These are phyloP conservation scores for Plasmodium gonderi DNA, from an alignment of 169 alveolate species.

Conservation along the genomic window DNA sequence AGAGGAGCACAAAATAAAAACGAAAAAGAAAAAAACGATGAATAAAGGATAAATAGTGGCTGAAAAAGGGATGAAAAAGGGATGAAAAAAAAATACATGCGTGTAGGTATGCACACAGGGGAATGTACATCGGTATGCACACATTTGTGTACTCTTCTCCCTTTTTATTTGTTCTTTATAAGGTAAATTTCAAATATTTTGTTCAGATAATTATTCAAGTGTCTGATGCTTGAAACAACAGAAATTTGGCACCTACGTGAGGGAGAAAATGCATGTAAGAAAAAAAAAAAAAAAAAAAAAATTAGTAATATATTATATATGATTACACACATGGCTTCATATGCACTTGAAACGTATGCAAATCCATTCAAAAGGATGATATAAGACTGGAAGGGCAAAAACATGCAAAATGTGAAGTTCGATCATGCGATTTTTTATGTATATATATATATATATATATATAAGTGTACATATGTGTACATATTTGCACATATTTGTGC, in stretches of 20 bases:
- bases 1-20: background rate
- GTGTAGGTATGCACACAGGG: background rate
- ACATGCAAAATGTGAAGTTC: too few relatives aligned
- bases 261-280: background rate
- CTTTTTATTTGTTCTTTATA: slow-evolving; percentile 18
- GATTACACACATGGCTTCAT: background rate
- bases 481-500: too few relatives aligned
- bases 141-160: background rate
- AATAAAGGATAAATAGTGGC: too few relatives aligned
- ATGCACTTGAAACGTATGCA: background rate
- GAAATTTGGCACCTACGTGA: slow-evolving; percentile 60
- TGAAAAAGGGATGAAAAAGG: too few relatives aligned
- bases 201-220: slow-evolving; percentile 59
- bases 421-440: too few relatives aligned
- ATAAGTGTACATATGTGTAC: too few relatives aligned
- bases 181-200: slow-evolving; percentile 65
- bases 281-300: background rate
- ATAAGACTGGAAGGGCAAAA: background rate
- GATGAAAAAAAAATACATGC: background rate
- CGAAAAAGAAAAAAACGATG: background rate
- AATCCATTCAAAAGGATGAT: background rate
- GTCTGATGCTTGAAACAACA: slow-evolving; percentile 53
- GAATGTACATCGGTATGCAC: background rate
- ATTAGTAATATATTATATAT: background rate
- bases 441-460: too few relatives aligned